Conservation (phyloP, 1,139 yeast genomes). For the Yamadazyma kanchanaburiensis region DNA sequence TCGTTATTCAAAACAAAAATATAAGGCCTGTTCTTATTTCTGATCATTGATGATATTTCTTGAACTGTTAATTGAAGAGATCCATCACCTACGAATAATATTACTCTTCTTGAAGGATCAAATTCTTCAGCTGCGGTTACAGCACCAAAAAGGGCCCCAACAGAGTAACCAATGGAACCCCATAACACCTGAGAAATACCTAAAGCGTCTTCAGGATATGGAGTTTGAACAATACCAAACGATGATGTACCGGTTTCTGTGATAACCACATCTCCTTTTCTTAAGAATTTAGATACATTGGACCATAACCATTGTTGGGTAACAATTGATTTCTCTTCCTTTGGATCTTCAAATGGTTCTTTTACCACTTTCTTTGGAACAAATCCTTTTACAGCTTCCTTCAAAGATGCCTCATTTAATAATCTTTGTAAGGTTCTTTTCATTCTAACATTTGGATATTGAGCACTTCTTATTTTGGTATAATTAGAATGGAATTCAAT, state of each 20-base stretch:
- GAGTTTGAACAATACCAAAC: slow-evolving; percentile 38
- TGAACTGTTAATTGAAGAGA: slow-evolving; percentile 43
- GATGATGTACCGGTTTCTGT: slow-evolving; percentile 42
- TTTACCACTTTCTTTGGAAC: slow-evolving; percentile 15
- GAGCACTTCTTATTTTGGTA: slow-evolving; percentile 33
- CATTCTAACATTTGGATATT: slow-evolving; percentile 35
- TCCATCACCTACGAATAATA: slow-evolving; percentile 40
- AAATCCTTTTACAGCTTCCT: slow-evolving; percentile 13
- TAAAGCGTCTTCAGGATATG: slow-evolving; percentile 30
- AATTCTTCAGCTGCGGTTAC: slow-evolving; percentile 47
- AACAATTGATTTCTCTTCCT: slow-evolving; percentile 13
- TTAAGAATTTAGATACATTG: slow-evolving; percentile 29
- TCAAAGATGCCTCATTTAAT: slow-evolving; percentile 14
- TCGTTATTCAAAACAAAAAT: slow-evolving; percentile 37
- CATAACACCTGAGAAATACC: slow-evolving; percentile 49
- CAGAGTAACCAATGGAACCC: slow-evolving; percentile 89
- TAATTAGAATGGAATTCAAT: slow-evolving; percentile 40
- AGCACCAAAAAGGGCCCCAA: slow-evolving; percentile 84
- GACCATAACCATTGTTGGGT: slow-evolving; percentile 39
- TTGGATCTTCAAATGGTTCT: slow-evolving; percentile 13
- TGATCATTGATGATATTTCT: slow-evolving; percentile 38
- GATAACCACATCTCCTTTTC: slow-evolving; percentile 33
- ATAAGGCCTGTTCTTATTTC: slow-evolving; percentile 28
- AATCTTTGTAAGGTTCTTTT: slow-evolving; percentile 25
- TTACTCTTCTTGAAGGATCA: slow-evolving; percentile 31